These are phyloP conservation scores for Mortierella claussenii DNA, from an alignment of 192 early-diverging fungal genomes.

Conservation along the genomic window DNA sequence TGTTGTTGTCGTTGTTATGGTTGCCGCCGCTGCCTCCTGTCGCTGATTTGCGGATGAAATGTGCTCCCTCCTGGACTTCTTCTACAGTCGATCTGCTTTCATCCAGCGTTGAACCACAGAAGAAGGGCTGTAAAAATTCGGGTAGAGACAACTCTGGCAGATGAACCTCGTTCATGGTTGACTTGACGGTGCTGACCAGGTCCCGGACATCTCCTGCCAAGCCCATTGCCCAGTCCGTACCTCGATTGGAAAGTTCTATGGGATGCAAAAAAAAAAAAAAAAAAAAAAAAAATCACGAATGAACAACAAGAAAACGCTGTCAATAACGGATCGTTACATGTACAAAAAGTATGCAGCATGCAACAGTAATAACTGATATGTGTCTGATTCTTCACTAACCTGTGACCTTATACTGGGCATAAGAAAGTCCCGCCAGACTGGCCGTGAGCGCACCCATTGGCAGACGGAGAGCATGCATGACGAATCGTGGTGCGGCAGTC, in stretches of 20 bases:
- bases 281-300: too few species aligned
- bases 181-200: conserved; percentile 36
- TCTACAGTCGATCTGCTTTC: conserved; percentile 33
- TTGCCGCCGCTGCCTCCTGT: conserved; percentile 8
- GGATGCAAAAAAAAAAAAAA: conserved; percentile 1
- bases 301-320: too few species aligned
- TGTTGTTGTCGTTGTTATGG: conserved; percentile 36
- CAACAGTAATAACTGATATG: too few species aligned
- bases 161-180: conserved; percentile 50
- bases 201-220: conserved; percentile 43
- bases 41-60: conserved; percentile 43
- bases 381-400: conserved; percentile 50
- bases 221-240: conserved; percentile 49
- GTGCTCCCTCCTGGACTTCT: conserved; percentile 36
- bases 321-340: too few species aligned
- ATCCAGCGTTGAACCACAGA: conserved; percentile 53
- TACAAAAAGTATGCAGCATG: too few species aligned
- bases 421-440: conserved; percentile 66
- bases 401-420: conserved; percentile 71
- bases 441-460: conserved; percentile 68
- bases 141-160: conserved; percentile 44
- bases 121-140: conserved; percentile 49
- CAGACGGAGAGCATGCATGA: conserved; percentile 62
- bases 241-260: conserved; percentile 48
- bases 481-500: conserved; percentile 53